phyloP scores from a whole-genome alignment of 495 filamentous ascomycete species.

The Xylaria intraflava region DNA sequence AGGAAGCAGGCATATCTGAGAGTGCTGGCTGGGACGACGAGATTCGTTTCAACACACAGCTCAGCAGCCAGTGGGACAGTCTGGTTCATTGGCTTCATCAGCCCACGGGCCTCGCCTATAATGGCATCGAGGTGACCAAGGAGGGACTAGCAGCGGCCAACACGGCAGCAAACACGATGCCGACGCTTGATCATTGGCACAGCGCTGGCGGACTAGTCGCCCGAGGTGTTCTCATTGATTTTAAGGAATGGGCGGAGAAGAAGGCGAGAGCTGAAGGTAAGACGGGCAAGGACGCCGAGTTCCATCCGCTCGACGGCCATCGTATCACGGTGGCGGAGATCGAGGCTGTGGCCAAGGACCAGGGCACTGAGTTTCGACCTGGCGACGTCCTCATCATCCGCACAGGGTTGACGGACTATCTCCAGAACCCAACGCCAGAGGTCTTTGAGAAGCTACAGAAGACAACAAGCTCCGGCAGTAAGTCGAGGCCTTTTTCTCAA shows the following conservation, averaged over 20 bases:
- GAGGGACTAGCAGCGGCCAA: conserved; percentile 18
- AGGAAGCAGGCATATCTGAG: conserved; percentile 28
- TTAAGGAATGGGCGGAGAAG: conserved; percentile 36
- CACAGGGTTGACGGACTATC: conserved; percentile 56
- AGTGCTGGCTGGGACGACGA: conserved; percentile 41
- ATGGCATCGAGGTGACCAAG: conserved; percentile 36
- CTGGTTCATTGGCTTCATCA: conserved; percentile 56
- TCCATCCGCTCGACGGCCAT: conserved; percentile 53
- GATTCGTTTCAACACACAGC: conserved; percentile 69
- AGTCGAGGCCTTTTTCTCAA: background rate
- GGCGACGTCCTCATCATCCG: conserved; percentile 63
- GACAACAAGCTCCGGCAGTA: conserved; percentile 21
- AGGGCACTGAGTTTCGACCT: conserved; percentile 50
- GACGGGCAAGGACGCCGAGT: conserved; percentile 19
- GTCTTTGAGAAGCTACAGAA: conserved; percentile 39
- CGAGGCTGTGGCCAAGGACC: conserved; percentile 49
- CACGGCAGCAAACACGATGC: conserved; percentile 25
- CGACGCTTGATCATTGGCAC: conserved; percentile 40
- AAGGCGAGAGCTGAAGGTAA: conserved; percentile 34
- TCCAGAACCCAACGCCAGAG: conserved; percentile 40
- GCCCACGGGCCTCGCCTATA: conserved; percentile 46
- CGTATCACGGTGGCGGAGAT: conserved; percentile 55
- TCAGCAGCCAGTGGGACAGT: conserved; percentile 73
- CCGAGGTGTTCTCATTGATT: conserved; percentile 54
- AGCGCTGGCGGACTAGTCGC: conserved; percentile 46